These are phyloP conservation scores for Candida coquimbonensis DNA, from an alignment of 805 yeast species.

Conservation along the genomic window DNA sequence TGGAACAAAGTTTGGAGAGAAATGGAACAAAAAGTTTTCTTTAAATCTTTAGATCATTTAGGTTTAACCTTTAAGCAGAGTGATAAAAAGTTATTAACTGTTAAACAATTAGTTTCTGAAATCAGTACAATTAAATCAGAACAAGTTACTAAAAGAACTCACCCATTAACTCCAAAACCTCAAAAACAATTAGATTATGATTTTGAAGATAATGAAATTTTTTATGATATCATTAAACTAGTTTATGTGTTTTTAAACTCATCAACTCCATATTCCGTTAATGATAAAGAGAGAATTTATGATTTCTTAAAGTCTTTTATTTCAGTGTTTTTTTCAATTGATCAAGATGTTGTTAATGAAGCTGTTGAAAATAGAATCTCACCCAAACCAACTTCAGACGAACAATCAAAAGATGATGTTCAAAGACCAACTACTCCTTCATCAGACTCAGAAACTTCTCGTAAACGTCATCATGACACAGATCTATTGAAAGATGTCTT, in stretches of 20 bases:
- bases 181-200: constrained; percentile 60
- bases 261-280: constrained; percentile 67
- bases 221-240: constrained; percentile 67
- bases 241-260: constrained; percentile 59
- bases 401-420: constrained; percentile 16
- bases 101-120: constrained; percentile 85
- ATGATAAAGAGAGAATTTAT: constrained; percentile 72
- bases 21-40: constrained; percentile 90
- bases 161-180: constrained; percentile 84
- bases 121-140: constrained; percentile 89
- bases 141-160: constrained; percentile 77
- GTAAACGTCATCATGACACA: constrained; percentile 36
- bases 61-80: constrained; percentile 96
- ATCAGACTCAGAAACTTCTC: constrained; percentile 15
- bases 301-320: constrained; percentile 66
- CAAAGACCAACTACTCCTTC: constrained; percentile 4
- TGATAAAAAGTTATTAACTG: constrained; percentile 85
- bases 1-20: constrained; percentile 99
- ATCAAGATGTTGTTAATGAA: constrained; percentile 40
- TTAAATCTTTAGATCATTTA: constrained; percentile 88
- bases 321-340: constrained; percentile 61
- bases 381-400: constrained; percentile 3
- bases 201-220: constrained; percentile 58
- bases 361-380: constrained; percentile 28
- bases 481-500: constrained; percentile 56